Percentiles rank a stretch among this genome's conserved stretches.
These are phyloP conservation scores for Termitomyces sp. DNA, from an alignment of 768 basidiomycete genomes.

Conservation along the genomic window DNA sequence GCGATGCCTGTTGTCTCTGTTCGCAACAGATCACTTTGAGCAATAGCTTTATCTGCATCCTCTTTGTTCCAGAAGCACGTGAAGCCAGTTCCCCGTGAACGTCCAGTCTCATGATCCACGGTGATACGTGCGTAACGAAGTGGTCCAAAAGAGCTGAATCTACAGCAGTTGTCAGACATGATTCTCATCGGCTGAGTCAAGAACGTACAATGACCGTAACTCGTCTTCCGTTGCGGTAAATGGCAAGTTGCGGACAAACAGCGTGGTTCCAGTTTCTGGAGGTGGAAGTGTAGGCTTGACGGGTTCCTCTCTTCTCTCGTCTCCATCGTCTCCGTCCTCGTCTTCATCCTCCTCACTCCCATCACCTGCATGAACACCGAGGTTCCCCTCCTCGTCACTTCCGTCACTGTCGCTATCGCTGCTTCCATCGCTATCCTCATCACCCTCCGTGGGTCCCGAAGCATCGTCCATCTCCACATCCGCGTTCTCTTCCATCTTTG, in stretches of 20 bases:
- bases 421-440: constrained; percentile 21
- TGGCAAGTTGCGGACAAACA: constrained; percentile 92
- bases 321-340: constrained; percentile 26
- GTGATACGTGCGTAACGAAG: constrained; percentile 92
- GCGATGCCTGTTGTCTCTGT: constrained; percentile 53
- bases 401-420: constrained; percentile 29
- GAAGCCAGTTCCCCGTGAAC: constrained; percentile 93
- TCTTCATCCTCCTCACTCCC: constrained; percentile 29
- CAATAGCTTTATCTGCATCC: constrained; percentile 81
- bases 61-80: constrained; percentile 95
- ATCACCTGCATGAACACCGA: constrained; percentile 41
- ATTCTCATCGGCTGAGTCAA: not conserved
- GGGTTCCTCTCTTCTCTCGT: constrained; percentile 36
- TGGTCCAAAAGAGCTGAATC: constrained; percentile 89
- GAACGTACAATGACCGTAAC: constrained; percentile 69
- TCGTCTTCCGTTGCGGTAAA: constrained; percentile 94
- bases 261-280: constrained; percentile 83
- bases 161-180: constrained; percentile 22
- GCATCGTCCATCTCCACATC: constrained; percentile 32
- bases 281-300: constrained; percentile 69
- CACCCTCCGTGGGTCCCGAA: constrained; percentile 24
- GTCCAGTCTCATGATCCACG: constrained; percentile 73
- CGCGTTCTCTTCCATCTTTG: constrained; percentile 40
- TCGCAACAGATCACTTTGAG: constrained; percentile 71
- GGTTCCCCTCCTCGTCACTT: constrained; percentile 35